These are phyloP conservation scores for Ceratocystis diversiconidia DNA, from an alignment of 2,329 filamentous ascomycete genomes.

Conservation along the genomic window DNA sequence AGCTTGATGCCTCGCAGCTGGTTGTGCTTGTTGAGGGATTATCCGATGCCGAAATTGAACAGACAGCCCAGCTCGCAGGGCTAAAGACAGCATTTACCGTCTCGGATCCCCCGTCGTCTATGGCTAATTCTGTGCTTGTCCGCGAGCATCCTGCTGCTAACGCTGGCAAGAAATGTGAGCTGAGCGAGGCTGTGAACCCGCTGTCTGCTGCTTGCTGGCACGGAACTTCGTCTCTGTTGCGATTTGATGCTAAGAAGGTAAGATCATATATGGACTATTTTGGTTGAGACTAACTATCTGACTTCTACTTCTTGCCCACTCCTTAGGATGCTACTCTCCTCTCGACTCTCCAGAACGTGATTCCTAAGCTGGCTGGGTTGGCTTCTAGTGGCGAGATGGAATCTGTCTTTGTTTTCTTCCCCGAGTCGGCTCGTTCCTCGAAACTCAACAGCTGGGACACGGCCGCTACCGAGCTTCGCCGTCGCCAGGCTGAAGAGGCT, in stretches of 20 bases:
- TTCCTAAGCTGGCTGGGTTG: constrained; percentile 33
- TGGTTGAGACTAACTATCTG: neutral
- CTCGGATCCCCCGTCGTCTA: constrained; percentile 31
- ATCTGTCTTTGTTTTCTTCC: constrained; percentile 42
- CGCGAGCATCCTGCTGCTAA: constrained; percentile 29
- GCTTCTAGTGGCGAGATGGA: constrained; percentile 39
- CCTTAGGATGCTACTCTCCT: constrained; percentile 30
- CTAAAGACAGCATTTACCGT: constrained; percentile 35
- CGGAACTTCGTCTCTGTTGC: constrained; percentile 30
- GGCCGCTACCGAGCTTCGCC: constrained; percentile 31
- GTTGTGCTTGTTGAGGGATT: constrained; percentile 46
- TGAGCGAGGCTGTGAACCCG: constrained; percentile 31
- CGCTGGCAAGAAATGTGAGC: constrained; percentile 29
- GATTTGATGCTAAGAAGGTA: constrained; percentile 34
- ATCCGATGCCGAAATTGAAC: constrained; percentile 32
- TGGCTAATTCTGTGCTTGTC: constrained; percentile 31
- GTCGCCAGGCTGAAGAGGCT: constrained; percentile 28
- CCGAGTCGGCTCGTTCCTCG: constrained; percentile 30
- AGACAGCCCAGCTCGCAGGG: constrained; percentile 24
- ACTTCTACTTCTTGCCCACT: neutral
- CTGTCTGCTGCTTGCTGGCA: constrained; percentile 33
- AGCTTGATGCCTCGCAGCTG: constrained; percentile 31
- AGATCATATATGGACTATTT: neutral
- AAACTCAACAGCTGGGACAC: constrained; percentile 30
- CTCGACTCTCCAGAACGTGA: constrained; percentile 30